Base-by-base conservation (phyloP, 1,284 basidiomycete genomes). In the Sporisorium reilianum region DNA sequence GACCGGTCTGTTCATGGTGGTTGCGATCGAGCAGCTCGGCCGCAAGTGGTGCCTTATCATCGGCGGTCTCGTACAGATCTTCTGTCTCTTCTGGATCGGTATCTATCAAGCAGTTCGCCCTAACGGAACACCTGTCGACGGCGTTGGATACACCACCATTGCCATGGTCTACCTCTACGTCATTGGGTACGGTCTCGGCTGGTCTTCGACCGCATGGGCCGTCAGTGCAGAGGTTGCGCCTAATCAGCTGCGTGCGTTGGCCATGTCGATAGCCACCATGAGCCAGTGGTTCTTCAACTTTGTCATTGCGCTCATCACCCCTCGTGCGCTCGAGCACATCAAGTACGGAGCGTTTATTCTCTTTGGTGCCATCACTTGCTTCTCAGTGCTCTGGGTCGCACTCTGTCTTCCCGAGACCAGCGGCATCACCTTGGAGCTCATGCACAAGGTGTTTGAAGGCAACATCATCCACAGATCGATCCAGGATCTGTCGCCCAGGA, bases 181-280 rank as follows among this genome's bases (percentile, higher is more conserved):
- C 4, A 55, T 70, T 5, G 61, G 60, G 0, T 71, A 75, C 50
- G 64, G 64, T 34, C 57, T 75, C 7, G 68, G 68, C 10, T 78
- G 73, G 73, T 64, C 61, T n/a, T 71, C 68, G 16, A 61, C 66
- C 42, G 60, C 76, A 0, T 78, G 73, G 73, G 71, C 80, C 3
- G 80, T 77, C 20, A 74, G 71, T 55, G 74, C 80, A 32, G 82
- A 84, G 61, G 76, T 79, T n/a, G 79, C 80, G 12, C 82, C 82
- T 9, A 84, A 83, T 59, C 82, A 82, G 58, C 63, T 84, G 5
- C 80, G 82, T 28, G 75, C 80, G n/a, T 65, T 84, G 2, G 79
- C 79, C 49, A 83, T 84, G 82, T 50, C 67, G 5, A 44, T 62
- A 12, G 82, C 73, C 1, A 70, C 73, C 18, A 69, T 69, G 66